Base-by-base conservation (phyloP, 1,284 basidiomycete genomes). In the Pterulicium gracile region DNA sequence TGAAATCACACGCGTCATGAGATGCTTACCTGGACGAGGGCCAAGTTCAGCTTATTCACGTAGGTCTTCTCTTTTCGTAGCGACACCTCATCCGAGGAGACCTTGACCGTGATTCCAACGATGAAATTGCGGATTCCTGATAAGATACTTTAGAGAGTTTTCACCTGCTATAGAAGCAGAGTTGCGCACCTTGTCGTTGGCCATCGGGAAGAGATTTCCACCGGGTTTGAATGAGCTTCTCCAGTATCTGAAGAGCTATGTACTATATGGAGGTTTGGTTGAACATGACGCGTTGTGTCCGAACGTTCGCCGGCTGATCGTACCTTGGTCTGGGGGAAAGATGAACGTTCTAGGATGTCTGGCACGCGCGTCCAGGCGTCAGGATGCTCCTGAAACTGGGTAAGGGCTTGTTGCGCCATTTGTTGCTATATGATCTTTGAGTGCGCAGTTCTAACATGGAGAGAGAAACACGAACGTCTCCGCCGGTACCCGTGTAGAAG, bases 321-420 rank as follows among this genome's bases (percentile, higher is more conserved):
- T 43, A 90, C 93, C 76, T 98, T 98, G 39, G 94, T 84, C 64
- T 98, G 95, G 32, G 86, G 79, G 61, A 85, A 92, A 18, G 73
- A 72, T 7, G 91, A 89, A 50, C 75, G 75, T 61, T 98, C 92
- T 48, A 99, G 73, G 56, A 99, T 88, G 51, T 88, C 86, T 24
- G 96, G 96, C 1, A 98, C 96, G 60, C 91, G 79, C 54, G 95
- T 94, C 96, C 96, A 99, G 42, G 93, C 83, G 51, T 98, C 96
- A n/a, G 91, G 88, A 64, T 92, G 78, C 54, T 98, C 96, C 65
- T 98, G 93, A 60, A 99, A 90, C 63, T 96, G 93, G 7, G 93
- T 94, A 53, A 97, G 76, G 49, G 89, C 75, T 60, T 86, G 82
- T 63, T 95, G 92, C 17, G 92, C 91, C 61, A 82, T 65, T 79